Percentiles rank a stretch among this genome's conserved stretches.
Evolutionary conservation across 495 filamentous ascomycete species (phyloP).

Genomic region (Xylaria acuta): DNA sequence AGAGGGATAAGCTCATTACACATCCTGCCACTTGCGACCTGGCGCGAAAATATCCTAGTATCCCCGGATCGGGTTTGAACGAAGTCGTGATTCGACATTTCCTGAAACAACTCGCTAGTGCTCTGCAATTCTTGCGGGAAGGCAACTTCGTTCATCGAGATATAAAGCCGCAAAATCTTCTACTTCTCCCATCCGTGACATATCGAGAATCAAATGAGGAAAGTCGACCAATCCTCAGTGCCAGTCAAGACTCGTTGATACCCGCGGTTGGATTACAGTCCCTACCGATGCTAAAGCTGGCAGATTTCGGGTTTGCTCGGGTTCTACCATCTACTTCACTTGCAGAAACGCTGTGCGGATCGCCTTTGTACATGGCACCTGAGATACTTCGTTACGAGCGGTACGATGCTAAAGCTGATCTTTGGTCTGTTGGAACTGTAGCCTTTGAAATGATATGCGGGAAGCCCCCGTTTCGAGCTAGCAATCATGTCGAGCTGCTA

Average conservation of each 20-base stretch:
- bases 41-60: slow-evolving; percentile 88
- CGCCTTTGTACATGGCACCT: slow-evolving; percentile 98
- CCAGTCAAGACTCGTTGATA: slow-evolving; percentile 76
- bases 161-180: slow-evolving; percentile 95
- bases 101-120: slow-evolving; percentile 92
- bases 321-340: slow-evolving; percentile 86
- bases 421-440: slow-evolving; percentile 97
- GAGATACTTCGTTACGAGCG: slow-evolving; percentile 97
- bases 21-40: slow-evolving; percentile 83
- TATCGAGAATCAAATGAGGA: slow-evolving; percentile 54
- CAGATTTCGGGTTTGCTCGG: slow-evolving; percentile 96
- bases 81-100: slow-evolving; percentile 96
- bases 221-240: slow-evolving; percentile 58
- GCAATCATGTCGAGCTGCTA: slow-evolving; percentile 92
- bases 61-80: slow-evolving; percentile 79
- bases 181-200: slow-evolving; percentile 82
- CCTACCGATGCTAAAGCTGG: slow-evolving; percentile 93
- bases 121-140: slow-evolving; percentile 83
- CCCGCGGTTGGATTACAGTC: slow-evolving; percentile 83
- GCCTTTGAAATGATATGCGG: slow-evolving; percentile 93
- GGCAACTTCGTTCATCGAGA: slow-evolving; percentile 93
- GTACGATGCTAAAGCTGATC: slow-evolving; percentile 94
- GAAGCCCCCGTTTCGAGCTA: slow-evolving; percentile 86
- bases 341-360: slow-evolving; percentile 95
- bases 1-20: slow-evolving; percentile 75